Conservation (phyloP, 192 early-diverging fungal genomes). For the Pilaira anomala region DNA sequence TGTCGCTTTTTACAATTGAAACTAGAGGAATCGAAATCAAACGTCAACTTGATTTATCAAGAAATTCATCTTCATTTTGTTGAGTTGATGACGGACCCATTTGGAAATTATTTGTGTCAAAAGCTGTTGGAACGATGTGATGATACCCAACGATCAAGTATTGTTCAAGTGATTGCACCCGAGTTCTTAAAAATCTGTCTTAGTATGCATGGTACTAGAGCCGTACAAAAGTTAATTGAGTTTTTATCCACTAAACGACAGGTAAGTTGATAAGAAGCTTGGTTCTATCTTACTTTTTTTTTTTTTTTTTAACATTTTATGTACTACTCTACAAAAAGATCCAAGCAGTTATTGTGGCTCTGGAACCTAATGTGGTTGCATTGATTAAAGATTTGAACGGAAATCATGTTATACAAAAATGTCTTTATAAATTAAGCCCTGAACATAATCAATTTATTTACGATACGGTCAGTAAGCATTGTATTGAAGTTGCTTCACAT, state of each 20-base stretch:
- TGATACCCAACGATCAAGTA: slow-evolving; percentile 70
- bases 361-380: slow-evolving; percentile 69
- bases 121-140: slow-evolving; percentile 81
- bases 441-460: slow-evolving; percentile 89
- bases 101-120: slow-evolving; percentile 91
- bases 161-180: slow-evolving; percentile 68
- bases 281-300: no score
- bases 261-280: no score
- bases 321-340: no score
- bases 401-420: slow-evolving; percentile 93
- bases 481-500: slow-evolving; percentile 84
- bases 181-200: slow-evolving; percentile 78
- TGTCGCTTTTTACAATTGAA: slow-evolving; percentile 86
- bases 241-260: slow-evolving; percentile 61
- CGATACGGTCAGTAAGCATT: slow-evolving; percentile 73
- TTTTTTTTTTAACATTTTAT: no score
- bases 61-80: slow-evolving; percentile 74
- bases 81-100: slow-evolving; percentile 88
- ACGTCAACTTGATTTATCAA: slow-evolving; percentile 68
- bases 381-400: slow-evolving; percentile 90
- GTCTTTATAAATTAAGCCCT: slow-evolving; percentile 66
- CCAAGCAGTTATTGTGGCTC: slow-evolving; percentile 59
- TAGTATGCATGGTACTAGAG: slow-evolving; percentile 91
- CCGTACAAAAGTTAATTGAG: slow-evolving; percentile 92
- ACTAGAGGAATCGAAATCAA: slow-evolving; percentile 70